phyloP scores from a whole-genome alignment of 768 basidiomycete species.

The Baorangia bicolor region DNA sequence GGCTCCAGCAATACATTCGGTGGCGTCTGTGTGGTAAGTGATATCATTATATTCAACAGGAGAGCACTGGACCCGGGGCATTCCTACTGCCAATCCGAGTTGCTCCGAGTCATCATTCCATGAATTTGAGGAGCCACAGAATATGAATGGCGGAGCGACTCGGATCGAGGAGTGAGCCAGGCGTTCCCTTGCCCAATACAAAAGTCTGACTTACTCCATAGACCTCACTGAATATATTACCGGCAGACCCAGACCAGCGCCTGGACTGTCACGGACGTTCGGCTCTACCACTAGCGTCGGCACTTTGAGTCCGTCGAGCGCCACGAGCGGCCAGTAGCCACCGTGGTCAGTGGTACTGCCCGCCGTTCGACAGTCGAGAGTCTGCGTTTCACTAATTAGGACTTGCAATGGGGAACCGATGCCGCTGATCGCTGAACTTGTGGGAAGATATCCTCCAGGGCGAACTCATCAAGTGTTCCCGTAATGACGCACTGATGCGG shows the following conservation, averaged over 20 bases:
- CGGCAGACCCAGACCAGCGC: too few relatives aligned
- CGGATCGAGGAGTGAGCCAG: background rate
- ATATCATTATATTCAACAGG: background rate
- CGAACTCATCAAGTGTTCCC: background rate
- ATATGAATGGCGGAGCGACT: background rate
- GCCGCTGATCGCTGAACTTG: background rate
- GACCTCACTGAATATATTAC: background rate
- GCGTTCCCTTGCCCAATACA: background rate
- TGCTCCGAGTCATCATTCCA: background rate
- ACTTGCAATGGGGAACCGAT: too few relatives aligned
- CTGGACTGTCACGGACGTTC: background rate
- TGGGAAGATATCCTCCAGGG: background rate
- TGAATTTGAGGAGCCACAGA: background rate
- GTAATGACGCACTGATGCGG: too few relatives aligned
- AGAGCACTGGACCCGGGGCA: background rate
- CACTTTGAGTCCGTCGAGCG: background rate
- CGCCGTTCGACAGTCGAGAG: background rate
- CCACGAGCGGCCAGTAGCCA: background rate
- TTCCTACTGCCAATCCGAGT: background rate
- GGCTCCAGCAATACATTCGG: background rate
- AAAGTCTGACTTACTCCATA: background rate
- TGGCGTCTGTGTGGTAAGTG: background rate
- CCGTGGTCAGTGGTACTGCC: too few relatives aligned
- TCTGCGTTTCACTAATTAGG: background rate
- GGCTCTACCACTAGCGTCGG: background rate